Conservation (phyloP, 2,329 filamentous ascomycete genomes). For the Penicillium decumbens region DNA sequence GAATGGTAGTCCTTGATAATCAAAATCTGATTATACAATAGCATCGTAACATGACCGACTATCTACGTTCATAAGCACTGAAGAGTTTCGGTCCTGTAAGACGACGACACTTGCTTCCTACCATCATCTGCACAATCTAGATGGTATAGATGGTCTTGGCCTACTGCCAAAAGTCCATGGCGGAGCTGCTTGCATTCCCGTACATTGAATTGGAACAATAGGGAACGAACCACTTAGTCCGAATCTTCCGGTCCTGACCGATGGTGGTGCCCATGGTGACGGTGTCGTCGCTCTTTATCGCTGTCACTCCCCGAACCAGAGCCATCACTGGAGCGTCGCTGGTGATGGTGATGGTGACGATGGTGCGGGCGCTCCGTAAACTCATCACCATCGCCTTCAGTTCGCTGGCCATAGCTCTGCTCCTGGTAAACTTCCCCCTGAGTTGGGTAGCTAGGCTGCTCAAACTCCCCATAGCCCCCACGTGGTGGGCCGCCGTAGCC, state of each 20-base stretch:
- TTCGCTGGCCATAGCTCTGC: constrained; percentile 14
- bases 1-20: constrained; percentile 36
- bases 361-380: constrained; percentile 22
- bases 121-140: not conserved
- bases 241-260: constrained; percentile 20
- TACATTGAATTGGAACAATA: not conserved
- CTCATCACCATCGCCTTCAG: constrained; percentile 17
- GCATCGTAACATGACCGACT: not conserved
- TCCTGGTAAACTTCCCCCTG: constrained; percentile 1
- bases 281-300: constrained; percentile 16
- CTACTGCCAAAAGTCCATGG: not conserved
- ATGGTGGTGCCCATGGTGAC: constrained; percentile 20
- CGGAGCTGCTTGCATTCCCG: not conserved
- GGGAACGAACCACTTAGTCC: constrained; percentile 4
- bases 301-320: constrained; percentile 23
- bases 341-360: constrained; percentile 5
- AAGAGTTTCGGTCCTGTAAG: not conserved
- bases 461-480: constrained; percentile 13
- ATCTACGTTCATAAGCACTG: not conserved
- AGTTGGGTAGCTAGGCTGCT: constrained; percentile 11
- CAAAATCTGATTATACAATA: not conserved
- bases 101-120: no score
- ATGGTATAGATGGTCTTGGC: not conserved
- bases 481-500: constrained; percentile 19
- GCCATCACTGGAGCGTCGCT: constrained; percentile 18